These are phyloP conservation scores for Pythium guiyangense DNA, from an alignment of 352 stramenopile species.

Conservation along the genomic window DNA sequence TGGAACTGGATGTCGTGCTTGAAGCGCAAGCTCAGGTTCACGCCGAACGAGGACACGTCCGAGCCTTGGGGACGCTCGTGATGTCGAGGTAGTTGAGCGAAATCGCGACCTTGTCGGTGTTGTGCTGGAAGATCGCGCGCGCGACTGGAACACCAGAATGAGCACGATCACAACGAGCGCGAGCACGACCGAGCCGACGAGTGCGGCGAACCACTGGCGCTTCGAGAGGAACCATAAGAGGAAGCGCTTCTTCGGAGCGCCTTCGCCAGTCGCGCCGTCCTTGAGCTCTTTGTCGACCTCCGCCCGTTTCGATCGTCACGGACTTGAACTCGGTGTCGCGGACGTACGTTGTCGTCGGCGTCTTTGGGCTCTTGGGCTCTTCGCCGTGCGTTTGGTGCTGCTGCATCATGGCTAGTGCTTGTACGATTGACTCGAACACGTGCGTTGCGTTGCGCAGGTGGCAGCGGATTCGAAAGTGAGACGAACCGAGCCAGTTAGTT, in stretches of 20 bases:
- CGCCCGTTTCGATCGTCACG: constrained; percentile 20
- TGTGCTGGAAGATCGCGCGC: constrained; percentile 52
- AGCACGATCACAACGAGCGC: constrained; percentile 45
- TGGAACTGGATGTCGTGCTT: constrained; percentile 42
- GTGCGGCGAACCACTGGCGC: constrained; percentile 37
- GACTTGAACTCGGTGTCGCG: constrained; percentile 16
- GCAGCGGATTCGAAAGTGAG: too few species aligned
- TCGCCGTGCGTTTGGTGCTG: background rate
- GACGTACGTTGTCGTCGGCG: constrained; percentile 2
- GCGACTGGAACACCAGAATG: constrained; percentile 57
- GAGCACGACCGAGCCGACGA: constrained; percentile 29
- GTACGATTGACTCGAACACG: background rate
- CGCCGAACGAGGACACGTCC: constrained; percentile 23
- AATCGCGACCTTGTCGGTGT: constrained; percentile 49
- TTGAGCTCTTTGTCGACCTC: constrained; percentile 32
- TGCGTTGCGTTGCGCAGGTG: background rate
- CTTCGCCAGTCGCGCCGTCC: constrained; percentile 3
- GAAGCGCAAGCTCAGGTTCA: constrained; percentile 53
- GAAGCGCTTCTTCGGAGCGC: constrained; percentile 23
- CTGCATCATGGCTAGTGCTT: background rate
- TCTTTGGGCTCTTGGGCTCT: background rate
- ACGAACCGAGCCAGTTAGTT: background rate
- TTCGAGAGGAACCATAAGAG: constrained; percentile 51
- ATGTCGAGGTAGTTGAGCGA: constrained; percentile 68
- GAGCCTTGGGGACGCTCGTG: constrained; percentile 29